phyloP scores from a whole-genome alignment of 306 rosid genomes.

The Trifolium fragiferum region DNA sequence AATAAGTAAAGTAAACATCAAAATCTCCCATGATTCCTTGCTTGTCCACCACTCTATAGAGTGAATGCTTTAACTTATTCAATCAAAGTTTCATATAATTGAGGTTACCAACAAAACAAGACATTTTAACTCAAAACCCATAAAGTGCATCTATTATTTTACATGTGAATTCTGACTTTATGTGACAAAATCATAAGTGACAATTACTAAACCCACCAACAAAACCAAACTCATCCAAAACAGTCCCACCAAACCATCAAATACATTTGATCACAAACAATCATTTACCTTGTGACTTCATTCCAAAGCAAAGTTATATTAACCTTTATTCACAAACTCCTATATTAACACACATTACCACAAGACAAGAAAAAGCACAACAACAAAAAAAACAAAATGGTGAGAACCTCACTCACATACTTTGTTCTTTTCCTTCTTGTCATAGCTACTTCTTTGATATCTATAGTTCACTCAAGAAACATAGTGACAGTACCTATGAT shows the following conservation, averaged over 20 bases:
- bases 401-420: constrained; percentile 46
- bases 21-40: constrained; percentile 41
- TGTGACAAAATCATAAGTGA: constrained; percentile 39
- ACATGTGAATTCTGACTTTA: constrained; percentile 44
- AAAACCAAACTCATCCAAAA: constrained; percentile 36
- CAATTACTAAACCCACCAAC: constrained; percentile 50
- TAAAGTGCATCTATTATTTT: constrained; percentile 27
- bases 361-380: neutral
- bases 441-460: constrained; percentile 39
- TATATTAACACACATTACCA: constrained; percentile 43
- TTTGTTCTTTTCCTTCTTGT: constrained; percentile 53
- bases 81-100: neutral
- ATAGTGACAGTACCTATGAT: neutral
- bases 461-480: constrained; percentile 42
- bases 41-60: constrained; percentile 37
- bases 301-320: constrained; percentile 62
- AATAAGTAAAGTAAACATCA: constrained; percentile 1
- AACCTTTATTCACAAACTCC: constrained; percentile 25
- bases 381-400: constrained; percentile 42
- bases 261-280: constrained; percentile 41
- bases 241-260: constrained; percentile 42
- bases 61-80: constrained; percentile 31
- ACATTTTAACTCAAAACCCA: constrained; percentile 26
- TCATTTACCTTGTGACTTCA: constrained; percentile 57
- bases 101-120: constrained; percentile 42